These are phyloP conservation scores for Amauroascus niger DNA, from an alignment of 2,329 filamentous ascomycete genomes.

Conservation along the genomic window DNA sequence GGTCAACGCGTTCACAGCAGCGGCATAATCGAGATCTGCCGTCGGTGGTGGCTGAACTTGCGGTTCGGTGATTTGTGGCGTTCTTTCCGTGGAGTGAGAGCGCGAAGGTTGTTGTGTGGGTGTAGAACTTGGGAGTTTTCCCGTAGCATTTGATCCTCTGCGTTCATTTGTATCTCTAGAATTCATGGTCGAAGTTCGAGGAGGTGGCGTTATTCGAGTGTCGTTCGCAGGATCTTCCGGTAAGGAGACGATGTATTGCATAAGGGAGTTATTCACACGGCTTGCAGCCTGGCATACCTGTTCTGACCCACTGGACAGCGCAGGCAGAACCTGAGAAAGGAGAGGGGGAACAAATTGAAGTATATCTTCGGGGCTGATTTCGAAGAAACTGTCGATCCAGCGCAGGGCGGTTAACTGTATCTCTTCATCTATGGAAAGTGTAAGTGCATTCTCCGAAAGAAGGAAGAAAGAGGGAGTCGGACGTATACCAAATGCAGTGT, in stretches of 20 bases:
- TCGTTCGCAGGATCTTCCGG: conserved; percentile 55
- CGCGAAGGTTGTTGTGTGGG: conserved; percentile 21
- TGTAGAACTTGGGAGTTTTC: conserved; percentile 23
- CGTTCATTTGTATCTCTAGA: conserved; percentile 29
- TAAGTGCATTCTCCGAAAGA: conserved; percentile 14
- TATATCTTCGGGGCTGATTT: conserved; percentile 95
- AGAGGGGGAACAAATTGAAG: conserved; percentile 89
- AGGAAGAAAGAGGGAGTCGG: not conserved
- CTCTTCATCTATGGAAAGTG: conserved; percentile 60
- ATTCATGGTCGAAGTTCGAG: conserved; percentile 36
- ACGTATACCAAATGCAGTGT: conserved; percentile 60
- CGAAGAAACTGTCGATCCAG: conserved; percentile 94
- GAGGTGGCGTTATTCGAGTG: conserved; percentile 27
- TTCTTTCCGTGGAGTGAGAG: conserved; percentile 19
- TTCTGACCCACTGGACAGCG: conserved; percentile 85
- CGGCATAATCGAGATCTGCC: conserved; percentile 82
- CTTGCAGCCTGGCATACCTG: conserved; percentile 79
- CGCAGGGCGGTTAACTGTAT: conserved; percentile 81
- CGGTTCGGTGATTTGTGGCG: conserved; percentile 24
- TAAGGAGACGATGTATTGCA: conserved; percentile 88
- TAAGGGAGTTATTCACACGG: conserved; percentile 79
- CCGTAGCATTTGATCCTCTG: conserved; percentile 35
- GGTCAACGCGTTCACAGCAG: conserved; percentile 85
- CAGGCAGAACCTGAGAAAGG: conserved; percentile 80
- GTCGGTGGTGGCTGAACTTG: conserved; percentile 41